phyloP scores from a whole-genome alignment of 192 early-diverging fungal genomes.

The Thamnidium elegans region DNA sequence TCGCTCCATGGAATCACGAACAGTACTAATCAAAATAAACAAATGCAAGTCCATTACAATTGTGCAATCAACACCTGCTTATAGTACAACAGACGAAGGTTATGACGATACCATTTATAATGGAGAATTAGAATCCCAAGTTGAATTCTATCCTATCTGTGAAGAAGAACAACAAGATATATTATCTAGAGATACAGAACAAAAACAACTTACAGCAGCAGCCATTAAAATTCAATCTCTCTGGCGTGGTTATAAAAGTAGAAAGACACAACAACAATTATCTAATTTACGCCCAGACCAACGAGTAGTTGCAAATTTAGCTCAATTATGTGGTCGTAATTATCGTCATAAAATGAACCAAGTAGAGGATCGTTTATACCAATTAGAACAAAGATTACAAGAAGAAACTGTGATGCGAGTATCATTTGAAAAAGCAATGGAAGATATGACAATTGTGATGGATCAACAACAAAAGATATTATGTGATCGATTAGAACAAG shows the following conservation, averaged over 20 bases:
- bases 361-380: constrained; percentile 1
- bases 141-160: constrained; percentile 19
- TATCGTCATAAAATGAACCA: constrained; percentile 15
- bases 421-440: constrained; percentile 34
- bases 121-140: constrained; percentile 18
- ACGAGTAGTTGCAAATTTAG: background rate
- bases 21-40: background rate
- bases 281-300: background rate
- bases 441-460: constrained; percentile 30
- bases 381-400: constrained; percentile 13
- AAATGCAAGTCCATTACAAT: background rate
- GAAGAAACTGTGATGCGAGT: constrained; percentile 31
- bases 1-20: constrained; percentile 2
- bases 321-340: background rate
- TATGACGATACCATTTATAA: constrained; percentile 15
- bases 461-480: constrained; percentile 30
- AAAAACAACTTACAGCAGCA: background rate
- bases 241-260: constrained; percentile 18
- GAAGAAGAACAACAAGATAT: constrained; percentile 3
- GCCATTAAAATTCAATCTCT: constrained; percentile 21
- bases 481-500: constrained; percentile 29
- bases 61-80: background rate
- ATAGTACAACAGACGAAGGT: constrained; percentile 16
- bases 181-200: background rate
- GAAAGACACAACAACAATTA: background rate